Conservation (phyloP, 192 early-diverging fungal genomes). For the Linnemannia exigua region DNA sequence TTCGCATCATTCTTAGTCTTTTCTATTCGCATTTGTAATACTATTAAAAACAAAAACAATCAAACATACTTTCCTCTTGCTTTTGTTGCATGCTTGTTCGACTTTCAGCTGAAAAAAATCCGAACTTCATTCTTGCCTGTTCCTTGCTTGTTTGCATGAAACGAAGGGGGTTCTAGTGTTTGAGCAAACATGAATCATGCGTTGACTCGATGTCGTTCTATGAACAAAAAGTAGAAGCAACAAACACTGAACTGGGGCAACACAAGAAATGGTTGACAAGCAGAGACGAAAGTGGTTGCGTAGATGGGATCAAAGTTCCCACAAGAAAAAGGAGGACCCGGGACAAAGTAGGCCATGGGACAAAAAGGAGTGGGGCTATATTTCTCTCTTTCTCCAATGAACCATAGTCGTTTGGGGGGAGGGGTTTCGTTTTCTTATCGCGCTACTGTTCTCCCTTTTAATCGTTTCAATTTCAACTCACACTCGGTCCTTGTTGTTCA, state of each 20-base stretch:
- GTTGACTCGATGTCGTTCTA: too few relatives aligned
- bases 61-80: not conserved
- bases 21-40: conserved; percentile 3
- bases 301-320: not conserved
- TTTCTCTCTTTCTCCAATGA: too few relatives aligned
- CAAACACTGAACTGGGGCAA: not conserved
- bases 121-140: too few relatives aligned
- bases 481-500: not conserved
- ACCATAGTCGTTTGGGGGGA: too few relatives aligned
- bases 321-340: not conserved
- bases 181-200: too few relatives aligned
- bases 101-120: not conserved
- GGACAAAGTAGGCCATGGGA: too few relatives aligned
- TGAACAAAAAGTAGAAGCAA: too few relatives aligned
- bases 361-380: too few relatives aligned
- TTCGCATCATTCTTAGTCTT: not conserved
- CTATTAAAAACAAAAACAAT: conserved; percentile 24
- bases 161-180: too few relatives aligned
- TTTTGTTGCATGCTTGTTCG: not conserved
- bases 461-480: too few relatives aligned
- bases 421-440: not conserved
- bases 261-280: too few relatives aligned
- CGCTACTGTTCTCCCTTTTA: not conserved
- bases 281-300: not conserved
- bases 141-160: too few relatives aligned